These are phyloP conservation scores for Misopates orontium DNA, from an alignment of 257 asterid genomes.

Conservation along the genomic window DNA sequence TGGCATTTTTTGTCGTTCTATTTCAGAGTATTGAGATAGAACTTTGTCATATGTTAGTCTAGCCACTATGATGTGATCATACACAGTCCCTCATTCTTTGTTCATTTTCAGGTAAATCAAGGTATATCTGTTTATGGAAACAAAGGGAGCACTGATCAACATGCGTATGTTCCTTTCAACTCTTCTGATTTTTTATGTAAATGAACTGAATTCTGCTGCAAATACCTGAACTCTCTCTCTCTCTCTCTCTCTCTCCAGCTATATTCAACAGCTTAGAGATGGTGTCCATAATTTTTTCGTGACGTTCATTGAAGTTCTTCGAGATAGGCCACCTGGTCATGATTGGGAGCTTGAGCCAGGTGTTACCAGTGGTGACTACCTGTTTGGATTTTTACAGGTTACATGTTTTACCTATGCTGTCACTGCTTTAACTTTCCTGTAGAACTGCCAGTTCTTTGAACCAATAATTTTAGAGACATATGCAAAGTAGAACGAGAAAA, in stretches of 20 bases:
- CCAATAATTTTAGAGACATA: no score
- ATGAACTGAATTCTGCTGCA: slow-evolving; percentile 22
- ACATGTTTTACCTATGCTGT: slow-evolving; percentile 15
- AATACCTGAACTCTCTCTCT: slow-evolving; percentile 27
- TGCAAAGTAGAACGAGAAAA: no score
- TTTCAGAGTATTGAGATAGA: not conserved
- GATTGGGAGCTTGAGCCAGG: slow-evolving; percentile 99
- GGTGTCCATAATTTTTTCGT: slow-evolving; percentile 96
- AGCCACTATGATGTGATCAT: slow-evolving; percentile 8
- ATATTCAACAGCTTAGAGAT: slow-evolving; percentile 97
- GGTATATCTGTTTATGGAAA: slow-evolving; percentile 95
- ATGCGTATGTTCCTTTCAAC: slow-evolving; percentile 65
- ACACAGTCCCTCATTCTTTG: slow-evolving; percentile 1
- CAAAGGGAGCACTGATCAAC: slow-evolving; percentile 99
- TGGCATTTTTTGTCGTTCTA: slow-evolving; percentile 15
- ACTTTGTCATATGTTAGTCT: not conserved
- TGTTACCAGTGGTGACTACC: slow-evolving; percentile 95
- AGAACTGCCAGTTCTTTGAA: slow-evolving; percentile 3
- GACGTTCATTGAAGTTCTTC: slow-evolving; percentile 95
- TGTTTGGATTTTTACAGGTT: slow-evolving; percentile 94
- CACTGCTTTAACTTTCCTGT: slow-evolving; percentile 9
- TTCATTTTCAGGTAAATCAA: slow-evolving; percentile 83
- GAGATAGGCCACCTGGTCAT: slow-evolving; percentile 99
- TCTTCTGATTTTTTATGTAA: slow-evolving; percentile 14
- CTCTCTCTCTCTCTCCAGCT: slow-evolving; percentile 44